Conservation (phyloP, 805 yeast species). For the Saccharomycodes ludwigii region DNA sequence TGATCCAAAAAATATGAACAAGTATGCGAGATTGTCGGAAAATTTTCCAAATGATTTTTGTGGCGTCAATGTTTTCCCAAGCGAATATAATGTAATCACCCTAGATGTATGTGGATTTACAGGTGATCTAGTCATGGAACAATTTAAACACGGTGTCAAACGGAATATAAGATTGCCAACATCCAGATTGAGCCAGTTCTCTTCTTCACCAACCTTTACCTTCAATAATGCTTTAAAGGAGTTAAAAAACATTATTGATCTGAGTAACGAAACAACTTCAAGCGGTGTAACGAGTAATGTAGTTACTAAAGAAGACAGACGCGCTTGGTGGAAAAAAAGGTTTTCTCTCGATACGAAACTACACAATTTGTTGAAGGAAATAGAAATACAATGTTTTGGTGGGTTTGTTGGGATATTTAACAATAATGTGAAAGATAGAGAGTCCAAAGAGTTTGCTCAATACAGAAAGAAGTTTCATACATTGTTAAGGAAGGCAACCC, state of each 20-base stretch:
- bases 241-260: slow-evolving; percentile 38
- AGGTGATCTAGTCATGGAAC: slow-evolving; percentile 50
- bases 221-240: slow-evolving; percentile 35
- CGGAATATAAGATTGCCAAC: too few species aligned
- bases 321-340: slow-evolving; percentile 69
- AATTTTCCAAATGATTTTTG: too few species aligned
- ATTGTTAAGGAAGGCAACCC: too few species aligned
- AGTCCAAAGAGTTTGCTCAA: too few species aligned
- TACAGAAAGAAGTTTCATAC: too few species aligned
- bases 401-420: slow-evolving; percentile 60
- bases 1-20: too few species aligned
- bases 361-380: slow-evolving; percentile 35
- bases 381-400: slow-evolving; percentile 65
- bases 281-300: slow-evolving; percentile 39
- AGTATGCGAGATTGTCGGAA: too few species aligned
- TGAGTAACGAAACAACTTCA: slow-evolving; percentile 52
- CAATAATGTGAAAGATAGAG: too few species aligned
- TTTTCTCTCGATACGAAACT: slow-evolving; percentile 47
- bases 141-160: too few species aligned
- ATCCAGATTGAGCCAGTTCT: too few species aligned
- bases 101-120: slow-evolving; percentile 47
- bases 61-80: too few species aligned
- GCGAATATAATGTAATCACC: slow-evolving; percentile 32
- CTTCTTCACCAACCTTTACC: slow-evolving; percentile 25
- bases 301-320: slow-evolving; percentile 44